These are phyloP conservation scores for Metschnikowia similis DNA, from an alignment of 805 yeast genomes.

Conservation along the genomic window DNA sequence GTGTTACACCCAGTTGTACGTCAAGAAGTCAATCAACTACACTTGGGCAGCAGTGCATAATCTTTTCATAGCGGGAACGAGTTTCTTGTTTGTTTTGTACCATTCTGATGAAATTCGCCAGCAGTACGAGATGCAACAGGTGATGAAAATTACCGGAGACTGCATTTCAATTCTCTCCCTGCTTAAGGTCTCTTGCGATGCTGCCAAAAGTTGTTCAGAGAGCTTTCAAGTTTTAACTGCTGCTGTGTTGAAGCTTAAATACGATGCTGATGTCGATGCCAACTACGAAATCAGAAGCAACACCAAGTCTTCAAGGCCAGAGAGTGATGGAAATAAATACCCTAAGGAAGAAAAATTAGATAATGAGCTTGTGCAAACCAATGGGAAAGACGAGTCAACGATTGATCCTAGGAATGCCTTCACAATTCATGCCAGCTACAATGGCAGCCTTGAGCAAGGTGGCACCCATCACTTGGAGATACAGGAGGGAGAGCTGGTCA, in stretches of 20 bases:
- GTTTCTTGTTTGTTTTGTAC: slow-evolving; percentile 73
- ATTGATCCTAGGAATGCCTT: slow-evolving; percentile 3
- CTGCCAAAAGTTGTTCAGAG: slow-evolving; percentile 68
- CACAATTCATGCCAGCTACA: neutral
- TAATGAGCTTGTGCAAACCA: neutral
- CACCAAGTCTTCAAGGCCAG: neutral
- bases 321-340: neutral
- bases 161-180: slow-evolving; percentile 58
- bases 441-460: neutral
- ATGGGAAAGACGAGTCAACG: neutral
- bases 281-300: neutral
- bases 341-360: neutral
- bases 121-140: slow-evolving; percentile 41
- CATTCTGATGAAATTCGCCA: slow-evolving; percentile 55
- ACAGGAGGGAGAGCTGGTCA: neutral
- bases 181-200: slow-evolving; percentile 67
- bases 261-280: slow-evolving; percentile 28
- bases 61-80: slow-evolving; percentile 83
- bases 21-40: slow-evolving; percentile 63
- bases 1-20: slow-evolving; percentile 55
- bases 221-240: slow-evolving; percentile 68
- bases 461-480: neutral
- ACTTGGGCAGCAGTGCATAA: slow-evolving; percentile 94
- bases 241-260: slow-evolving; percentile 62
- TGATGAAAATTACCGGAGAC: slow-evolving; percentile 46